Percentiles rank a stretch among this genome's conserved stretches.
phyloP scores from a whole-genome alignment of 2,329 filamentous ascomycete genomes.

The Tetracladium maxilliforme region DNA sequence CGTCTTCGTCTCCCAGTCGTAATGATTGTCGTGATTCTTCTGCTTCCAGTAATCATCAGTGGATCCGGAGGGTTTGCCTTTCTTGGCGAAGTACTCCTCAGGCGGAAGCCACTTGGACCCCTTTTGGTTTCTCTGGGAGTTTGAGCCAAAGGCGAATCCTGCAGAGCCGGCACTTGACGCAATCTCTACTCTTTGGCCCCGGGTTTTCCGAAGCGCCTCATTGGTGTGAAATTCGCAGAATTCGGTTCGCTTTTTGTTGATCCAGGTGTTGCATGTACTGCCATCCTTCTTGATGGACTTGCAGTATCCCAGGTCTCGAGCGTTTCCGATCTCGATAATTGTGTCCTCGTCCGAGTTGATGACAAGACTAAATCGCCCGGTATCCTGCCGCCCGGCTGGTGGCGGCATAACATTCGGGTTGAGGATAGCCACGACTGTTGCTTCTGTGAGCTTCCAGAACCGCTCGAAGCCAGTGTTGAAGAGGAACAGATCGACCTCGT shows the following conservation, averaged over 20 bases:
- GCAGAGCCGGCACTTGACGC: no score
- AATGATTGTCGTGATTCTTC: no score
- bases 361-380: conserved; percentile 72
- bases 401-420: conserved; percentile 89
- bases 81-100: no score
- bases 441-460: conserved; percentile 86
- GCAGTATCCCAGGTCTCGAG: conserved; percentile 80
- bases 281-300: conserved; percentile 77
- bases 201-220: conserved; percentile 58
- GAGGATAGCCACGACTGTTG: conserved; percentile 83
- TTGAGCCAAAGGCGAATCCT: no score
- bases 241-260: conserved; percentile 77
- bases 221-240: conserved; percentile 91
- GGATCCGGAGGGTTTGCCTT: no score
- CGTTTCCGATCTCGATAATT: conserved; percentile 74
- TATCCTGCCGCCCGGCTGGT: conserved; percentile 57
- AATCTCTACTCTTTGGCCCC: no score
- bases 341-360: conserved; percentile 79
- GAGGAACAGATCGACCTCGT: conserved; percentile 81
- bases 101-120: no score
- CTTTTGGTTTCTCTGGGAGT: no score
- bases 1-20: no score
- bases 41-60: no score
- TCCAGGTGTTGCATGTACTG: conserved; percentile 64
- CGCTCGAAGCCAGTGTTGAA: conserved; percentile 83